Evolutionary conservation across 2,329 filamentous ascomycete species (phyloP).

Genomic region (Xylaria polymorpha): DNA sequence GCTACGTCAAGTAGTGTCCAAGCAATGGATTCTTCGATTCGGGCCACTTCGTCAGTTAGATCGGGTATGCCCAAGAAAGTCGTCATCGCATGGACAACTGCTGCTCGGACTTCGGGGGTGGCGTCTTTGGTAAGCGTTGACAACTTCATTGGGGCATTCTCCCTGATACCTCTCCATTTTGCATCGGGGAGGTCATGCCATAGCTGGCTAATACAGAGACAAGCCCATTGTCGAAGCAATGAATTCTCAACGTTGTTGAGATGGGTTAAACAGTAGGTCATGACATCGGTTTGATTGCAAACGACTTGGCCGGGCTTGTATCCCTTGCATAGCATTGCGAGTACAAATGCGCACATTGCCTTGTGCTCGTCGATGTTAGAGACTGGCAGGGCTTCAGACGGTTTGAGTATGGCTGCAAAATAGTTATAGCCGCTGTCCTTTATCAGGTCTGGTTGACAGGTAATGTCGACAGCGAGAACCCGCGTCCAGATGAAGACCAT

Average conservation of each 20-base stretch:
- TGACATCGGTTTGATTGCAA: slow-evolving; percentile 89
- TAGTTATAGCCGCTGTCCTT: slow-evolving; percentile 98
- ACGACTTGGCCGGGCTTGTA: slow-evolving; percentile 93
- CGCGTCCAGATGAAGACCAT: slow-evolving; percentile 99
- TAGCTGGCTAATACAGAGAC: slow-evolving; percentile 92
- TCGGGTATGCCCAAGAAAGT: slow-evolving; percentile 95
- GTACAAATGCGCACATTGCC: slow-evolving; percentile 98
- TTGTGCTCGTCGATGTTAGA: slow-evolving; percentile 93
- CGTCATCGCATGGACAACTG: slow-evolving; percentile 92
- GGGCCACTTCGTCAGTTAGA: slow-evolving; percentile 87
- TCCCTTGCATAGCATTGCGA: slow-evolving; percentile 95
- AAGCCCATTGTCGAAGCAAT: slow-evolving; percentile 92
- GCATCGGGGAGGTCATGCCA: slow-evolving; percentile 93
- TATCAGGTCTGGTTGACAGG: slow-evolving; percentile 91
- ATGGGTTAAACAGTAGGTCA: slow-evolving; percentile 87
- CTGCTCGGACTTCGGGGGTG: slow-evolving; percentile 90
- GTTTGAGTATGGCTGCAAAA: slow-evolving; percentile 92
- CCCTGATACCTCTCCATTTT: slow-evolving; percentile 94
- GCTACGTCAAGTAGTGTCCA: slow-evolving; percentile 91
- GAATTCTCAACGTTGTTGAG: slow-evolving; percentile 88
- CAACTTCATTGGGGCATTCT: slow-evolving; percentile 84
- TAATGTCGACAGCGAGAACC: slow-evolving; percentile 92
- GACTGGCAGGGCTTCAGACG: slow-evolving; percentile 83
- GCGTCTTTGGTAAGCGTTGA: slow-evolving; percentile 84
- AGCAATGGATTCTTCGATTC: slow-evolving; percentile 90